A percentile compares a stretch with the other conserved stretches of the same genome.
phyloP scores from a whole-genome alignment of 768 basidiomycete genomes.

The Xerocomus brunneocitrinus region DNA sequence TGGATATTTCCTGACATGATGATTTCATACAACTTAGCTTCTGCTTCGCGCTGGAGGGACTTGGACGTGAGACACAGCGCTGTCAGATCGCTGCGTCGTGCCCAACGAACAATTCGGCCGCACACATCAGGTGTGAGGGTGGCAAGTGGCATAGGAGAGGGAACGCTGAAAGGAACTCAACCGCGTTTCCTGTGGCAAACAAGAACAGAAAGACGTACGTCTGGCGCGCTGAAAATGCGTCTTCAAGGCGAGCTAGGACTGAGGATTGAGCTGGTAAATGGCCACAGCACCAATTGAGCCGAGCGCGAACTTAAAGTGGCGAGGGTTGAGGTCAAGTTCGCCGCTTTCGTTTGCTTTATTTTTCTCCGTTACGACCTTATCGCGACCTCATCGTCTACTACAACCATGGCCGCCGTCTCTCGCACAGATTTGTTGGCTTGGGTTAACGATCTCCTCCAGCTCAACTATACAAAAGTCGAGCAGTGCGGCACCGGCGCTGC shows the following conservation, averaged over 20 bases:
- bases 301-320: slow-evolving; percentile 5
- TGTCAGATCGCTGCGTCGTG: slow-evolving; percentile 35
- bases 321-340: slow-evolving; percentile 1
- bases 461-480: slow-evolving; percentile 90
- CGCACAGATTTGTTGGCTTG: slow-evolving; percentile 86
- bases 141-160: slow-evolving; percentile 9
- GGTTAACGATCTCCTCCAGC: slow-evolving; percentile 90
- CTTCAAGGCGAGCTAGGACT: no score
- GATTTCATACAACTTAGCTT: slow-evolving; percentile 41
- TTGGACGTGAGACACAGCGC: slow-evolving; percentile 44
- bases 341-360: background rate
- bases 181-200: background rate
- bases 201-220: background rate
- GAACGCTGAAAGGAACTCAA: background rate
- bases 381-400: slow-evolving; percentile 9
- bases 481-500: slow-evolving; percentile 89
- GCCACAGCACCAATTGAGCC: background rate
- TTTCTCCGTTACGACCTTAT: slow-evolving; percentile 1
- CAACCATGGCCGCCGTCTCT: slow-evolving; percentile 56
- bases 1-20: slow-evolving; percentile 37
- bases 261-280: background rate
- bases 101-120: slow-evolving; percentile 36
- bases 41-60: slow-evolving; percentile 45
- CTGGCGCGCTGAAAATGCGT: background rate
- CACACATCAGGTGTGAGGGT: slow-evolving; percentile 42